Base-by-base conservation (phyloP, 768 basidiomycete species). In the Termitomyces bulborhizus region DNA sequence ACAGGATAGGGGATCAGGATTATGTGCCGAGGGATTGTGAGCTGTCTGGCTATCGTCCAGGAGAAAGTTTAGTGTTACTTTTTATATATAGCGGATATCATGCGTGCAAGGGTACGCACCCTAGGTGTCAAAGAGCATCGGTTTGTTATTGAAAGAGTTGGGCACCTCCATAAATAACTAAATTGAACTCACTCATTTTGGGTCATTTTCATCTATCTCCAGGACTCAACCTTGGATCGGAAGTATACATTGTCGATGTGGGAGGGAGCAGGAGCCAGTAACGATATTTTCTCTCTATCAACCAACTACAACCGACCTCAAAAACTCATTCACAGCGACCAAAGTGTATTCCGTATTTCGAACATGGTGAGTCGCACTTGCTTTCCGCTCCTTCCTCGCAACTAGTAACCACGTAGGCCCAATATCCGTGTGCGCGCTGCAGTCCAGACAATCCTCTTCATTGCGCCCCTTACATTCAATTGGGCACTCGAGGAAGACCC, bases 401-500 rank as follows among this genome's bases (percentile, higher is more conserved):
- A 6, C 6, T 31, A 6, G 8, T 31, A 8, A 31, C 6, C 29
- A 7, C 8, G 6, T 32, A 9, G 21, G 21, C 21, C 21, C n/a
- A n/a, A 21, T 21, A 21, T 21, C 21, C 21, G 32, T 32, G 8
- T 21, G 21, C 21, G 21, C 21, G 15, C 31, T 57, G 6, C 54
- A 83, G 86, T 88, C 7, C 80, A 89, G 21, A 86, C 88, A 0
- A 89, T 92, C 61, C 79, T 92, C 37, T 91, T 92, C 68, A 76
- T 92, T n/a, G 90, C 86, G 0, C 89, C 89, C 0, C 76, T 91
- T 1, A 75, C 83, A 0, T 88, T 90, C 65, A 84, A 91, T 62
- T 81, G 87, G 61, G 76, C 78, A 40, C 81, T 92, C 6, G 83
- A 88, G 26, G 89, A 91, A 63, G 79, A 89, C 62, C 69, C 72